Conservation (phyloP, 306 rosid species). For the Lupinus albus region DNA sequence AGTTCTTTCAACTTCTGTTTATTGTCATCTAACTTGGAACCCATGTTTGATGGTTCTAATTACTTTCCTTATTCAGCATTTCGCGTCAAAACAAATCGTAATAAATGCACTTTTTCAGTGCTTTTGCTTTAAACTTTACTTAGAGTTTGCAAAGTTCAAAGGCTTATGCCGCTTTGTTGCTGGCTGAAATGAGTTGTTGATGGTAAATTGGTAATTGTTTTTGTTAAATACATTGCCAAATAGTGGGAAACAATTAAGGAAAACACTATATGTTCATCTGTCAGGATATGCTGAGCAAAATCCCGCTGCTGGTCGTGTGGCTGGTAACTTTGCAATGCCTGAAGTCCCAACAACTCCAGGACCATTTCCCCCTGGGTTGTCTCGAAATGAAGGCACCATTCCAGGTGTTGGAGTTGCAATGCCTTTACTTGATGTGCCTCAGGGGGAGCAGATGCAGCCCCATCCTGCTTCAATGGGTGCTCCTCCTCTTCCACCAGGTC, state of each 20-base stretch:
- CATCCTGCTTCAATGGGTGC: constrained; percentile 80
- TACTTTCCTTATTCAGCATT: too few relatives aligned
- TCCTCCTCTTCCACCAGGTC: constrained; percentile 99
- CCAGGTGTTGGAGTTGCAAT: constrained; percentile 96
- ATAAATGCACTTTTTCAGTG: not conserved
- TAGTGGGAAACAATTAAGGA: not conserved
- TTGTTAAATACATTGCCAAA: constrained; percentile 9
- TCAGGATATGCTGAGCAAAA: constrained; percentile 90
- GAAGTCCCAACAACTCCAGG: constrained; percentile 95
- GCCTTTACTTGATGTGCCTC: constrained; percentile 81
- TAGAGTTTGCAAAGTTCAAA: constrained; percentile 13
- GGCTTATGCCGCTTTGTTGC: constrained; percentile 6
- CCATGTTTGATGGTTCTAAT: too few relatives aligned
- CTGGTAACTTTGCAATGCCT: constrained; percentile 67
- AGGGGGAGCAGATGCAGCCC: constrained; percentile 85
- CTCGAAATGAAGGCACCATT: constrained; percentile 91
- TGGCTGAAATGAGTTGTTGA: not conserved
- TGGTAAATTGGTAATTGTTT: not conserved
- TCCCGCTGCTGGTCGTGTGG: constrained; percentile 67
- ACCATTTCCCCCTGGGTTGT: constrained; percentile 80
- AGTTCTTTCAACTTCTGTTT: too few relatives aligned
- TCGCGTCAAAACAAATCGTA: not conserved
- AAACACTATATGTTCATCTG: constrained; percentile 37
- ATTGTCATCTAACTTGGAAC: too few relatives aligned
- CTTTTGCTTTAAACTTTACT: not conserved